Conservation (phyloP, 2,329 filamentous ascomycete species). For the Gremmenia infestans region DNA sequence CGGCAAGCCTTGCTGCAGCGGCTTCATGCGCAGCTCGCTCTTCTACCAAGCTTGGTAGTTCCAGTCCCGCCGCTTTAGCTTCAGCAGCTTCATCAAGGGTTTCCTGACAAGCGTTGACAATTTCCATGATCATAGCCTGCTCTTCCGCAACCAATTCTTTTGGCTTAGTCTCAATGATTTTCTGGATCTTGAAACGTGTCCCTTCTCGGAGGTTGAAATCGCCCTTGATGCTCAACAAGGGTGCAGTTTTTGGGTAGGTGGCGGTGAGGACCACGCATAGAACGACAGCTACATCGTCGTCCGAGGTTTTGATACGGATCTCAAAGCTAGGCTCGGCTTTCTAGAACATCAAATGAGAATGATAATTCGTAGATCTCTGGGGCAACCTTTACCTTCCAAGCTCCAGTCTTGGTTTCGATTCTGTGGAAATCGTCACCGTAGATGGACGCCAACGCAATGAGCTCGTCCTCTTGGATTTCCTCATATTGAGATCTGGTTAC, state of each 20-base stretch:
- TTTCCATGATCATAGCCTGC: conserved; percentile 49
- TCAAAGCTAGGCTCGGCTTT: conserved; percentile 82
- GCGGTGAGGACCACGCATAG: conserved; percentile 79
- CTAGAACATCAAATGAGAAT: conserved; percentile 35
- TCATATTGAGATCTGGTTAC: conserved; percentile 61
- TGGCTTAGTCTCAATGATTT: conserved; percentile 55
- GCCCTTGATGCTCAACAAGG: conserved; percentile 64
- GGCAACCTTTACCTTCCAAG: conserved; percentile 69
- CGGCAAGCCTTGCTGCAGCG: conserved; percentile 55
- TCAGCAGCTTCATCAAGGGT: conserved; percentile 82
- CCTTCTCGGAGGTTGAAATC: conserved; percentile 61
- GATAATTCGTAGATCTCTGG: neutral
- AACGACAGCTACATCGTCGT: conserved; percentile 65
- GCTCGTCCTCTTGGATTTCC: conserved; percentile 82
- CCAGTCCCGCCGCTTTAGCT: conserved; percentile 66
- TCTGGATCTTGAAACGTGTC: conserved; percentile 65
- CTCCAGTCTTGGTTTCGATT: conserved; percentile 61
- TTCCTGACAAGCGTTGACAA: conserved; percentile 49
- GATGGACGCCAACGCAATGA: conserved; percentile 79
- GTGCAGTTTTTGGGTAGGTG: conserved; percentile 83
- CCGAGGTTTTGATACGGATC: conserved; percentile 68
- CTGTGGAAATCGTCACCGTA: conserved; percentile 84
- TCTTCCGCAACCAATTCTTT: conserved; percentile 46
- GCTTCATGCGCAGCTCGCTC: conserved; percentile 82
- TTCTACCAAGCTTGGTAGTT: conserved; percentile 81